These are phyloP conservation scores for Phytophthora brassicae DNA, from an alignment of 352 stramenopile species.

Conservation along the genomic window DNA sequence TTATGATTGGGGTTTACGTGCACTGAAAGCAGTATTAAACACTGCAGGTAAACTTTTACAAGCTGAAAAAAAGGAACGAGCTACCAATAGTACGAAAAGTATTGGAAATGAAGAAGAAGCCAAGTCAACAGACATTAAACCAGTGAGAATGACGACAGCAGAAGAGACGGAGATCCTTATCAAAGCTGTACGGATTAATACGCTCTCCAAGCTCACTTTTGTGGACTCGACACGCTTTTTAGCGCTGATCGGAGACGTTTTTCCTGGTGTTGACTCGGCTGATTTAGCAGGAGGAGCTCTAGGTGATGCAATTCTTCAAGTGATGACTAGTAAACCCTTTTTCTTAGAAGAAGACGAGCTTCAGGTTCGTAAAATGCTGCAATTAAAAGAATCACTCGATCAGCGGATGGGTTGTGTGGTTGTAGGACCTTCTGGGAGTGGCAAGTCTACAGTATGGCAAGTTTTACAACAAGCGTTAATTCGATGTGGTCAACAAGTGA, in stretches of 20 bases:
- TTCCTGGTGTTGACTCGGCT: constrained; percentile 83
- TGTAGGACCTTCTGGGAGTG: constrained; percentile 91
- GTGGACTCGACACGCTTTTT: constrained; percentile 90
- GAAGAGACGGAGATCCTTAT: constrained; percentile 93
- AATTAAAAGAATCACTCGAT: constrained; percentile 94
- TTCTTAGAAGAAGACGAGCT: constrained; percentile 86
- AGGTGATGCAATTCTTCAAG: constrained; percentile 82
- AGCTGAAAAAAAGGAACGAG: constrained; percentile 69
- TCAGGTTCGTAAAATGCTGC: constrained; percentile 95
- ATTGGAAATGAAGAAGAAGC: constrained; percentile 19
- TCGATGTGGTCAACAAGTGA: constrained; percentile 83
- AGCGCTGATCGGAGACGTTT: constrained; percentile 92
- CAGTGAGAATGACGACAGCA: constrained; percentile 50
- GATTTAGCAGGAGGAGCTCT: constrained; percentile 86
- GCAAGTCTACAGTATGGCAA: constrained; percentile 94
- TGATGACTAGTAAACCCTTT: constrained; percentile 91
- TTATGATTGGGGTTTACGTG: constrained; percentile 94
- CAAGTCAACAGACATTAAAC: constrained; percentile 21
- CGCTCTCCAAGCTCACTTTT: constrained; percentile 95
- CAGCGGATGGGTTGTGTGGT: constrained; percentile 95
- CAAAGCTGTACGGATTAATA: constrained; percentile 95
- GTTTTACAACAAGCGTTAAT: constrained; percentile 90
- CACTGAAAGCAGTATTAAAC: constrained; percentile 94
- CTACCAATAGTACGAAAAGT: constrained; percentile 14
- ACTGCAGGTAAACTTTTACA: constrained; percentile 92